Evolutionary conservation across 768 basidiomycete species (phyloP).

Genomic region (Terana coerulea): DNA sequence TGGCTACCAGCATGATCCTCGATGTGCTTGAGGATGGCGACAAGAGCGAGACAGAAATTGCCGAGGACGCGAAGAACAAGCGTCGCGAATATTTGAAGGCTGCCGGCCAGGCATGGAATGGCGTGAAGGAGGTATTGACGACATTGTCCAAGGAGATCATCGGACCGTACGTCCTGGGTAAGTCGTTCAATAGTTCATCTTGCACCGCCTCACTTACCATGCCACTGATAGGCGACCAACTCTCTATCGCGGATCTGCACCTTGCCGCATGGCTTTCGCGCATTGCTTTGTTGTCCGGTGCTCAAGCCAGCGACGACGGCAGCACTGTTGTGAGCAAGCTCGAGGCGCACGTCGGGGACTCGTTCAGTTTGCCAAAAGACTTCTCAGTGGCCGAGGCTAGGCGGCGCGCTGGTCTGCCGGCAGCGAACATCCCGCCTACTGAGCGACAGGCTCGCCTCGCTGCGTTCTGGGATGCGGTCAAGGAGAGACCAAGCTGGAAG

Average conservation of each 20-base stretch:
- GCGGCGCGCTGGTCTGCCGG: slow-evolving; percentile 25
- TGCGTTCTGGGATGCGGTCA: slow-evolving; percentile 69
- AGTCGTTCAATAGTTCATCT: slow-evolving; percentile 13
- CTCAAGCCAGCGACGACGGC: slow-evolving; percentile 46
- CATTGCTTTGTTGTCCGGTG: slow-evolving; percentile 56
- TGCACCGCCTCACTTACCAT: neutral
- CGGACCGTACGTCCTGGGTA: slow-evolving; percentile 65
- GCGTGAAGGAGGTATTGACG: slow-evolving; percentile 41
- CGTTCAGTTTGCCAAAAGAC: slow-evolving; percentile 42
- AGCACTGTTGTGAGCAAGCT: slow-evolving; percentile 45
- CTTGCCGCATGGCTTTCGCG: slow-evolving; percentile 72
- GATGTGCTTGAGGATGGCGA: slow-evolving; percentile 44
- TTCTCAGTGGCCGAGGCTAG: slow-evolving; percentile 31
- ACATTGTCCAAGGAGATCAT: slow-evolving; percentile 54
- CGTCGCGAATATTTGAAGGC: slow-evolving; percentile 49
- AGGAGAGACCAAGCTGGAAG: slow-evolving; percentile 49
- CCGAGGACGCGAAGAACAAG: slow-evolving; percentile 34
- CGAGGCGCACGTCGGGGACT: slow-evolving; percentile 47
- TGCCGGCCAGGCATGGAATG: slow-evolving; percentile 49
- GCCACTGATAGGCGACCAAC: slow-evolving; percentile 63
- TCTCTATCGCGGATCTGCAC: slow-evolving; percentile 80
- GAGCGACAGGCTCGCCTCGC: slow-evolving; percentile 50
- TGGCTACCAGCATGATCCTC: slow-evolving; percentile 38
- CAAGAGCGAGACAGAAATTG: slow-evolving; percentile 36
- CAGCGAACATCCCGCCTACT: slow-evolving; percentile 23